phyloP scores from a whole-genome alignment of 1,284 basidiomycete species.

The Ustilago hordei region DNA sequence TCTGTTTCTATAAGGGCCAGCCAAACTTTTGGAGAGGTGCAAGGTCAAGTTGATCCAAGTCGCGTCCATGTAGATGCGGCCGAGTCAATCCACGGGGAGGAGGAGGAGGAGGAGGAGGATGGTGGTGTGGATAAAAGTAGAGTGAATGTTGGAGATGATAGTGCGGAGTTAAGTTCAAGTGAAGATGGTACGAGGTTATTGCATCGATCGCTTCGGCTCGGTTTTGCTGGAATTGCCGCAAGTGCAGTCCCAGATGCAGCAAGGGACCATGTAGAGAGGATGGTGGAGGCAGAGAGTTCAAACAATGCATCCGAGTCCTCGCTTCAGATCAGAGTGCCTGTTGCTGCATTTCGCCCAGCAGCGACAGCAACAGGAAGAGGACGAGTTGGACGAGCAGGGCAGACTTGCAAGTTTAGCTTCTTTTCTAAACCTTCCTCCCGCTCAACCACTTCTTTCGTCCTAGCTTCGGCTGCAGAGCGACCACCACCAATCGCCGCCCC shows the following conservation, averaged over 20 bases:
- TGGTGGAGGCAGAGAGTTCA: not conserved
- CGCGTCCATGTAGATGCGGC: too few relatives aligned
- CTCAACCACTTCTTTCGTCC: not conserved
- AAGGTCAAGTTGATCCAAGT: too few relatives aligned
- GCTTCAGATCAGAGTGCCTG: slow-evolving; percentile 18
- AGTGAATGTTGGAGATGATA: slow-evolving; percentile 8
- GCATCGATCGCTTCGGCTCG: not conserved
- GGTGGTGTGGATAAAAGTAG: slow-evolving; percentile 6
- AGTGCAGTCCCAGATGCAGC: not conserved
- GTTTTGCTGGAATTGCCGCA: not conserved
- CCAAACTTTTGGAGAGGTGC: too few relatives aligned
- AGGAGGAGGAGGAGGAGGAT: not conserved
- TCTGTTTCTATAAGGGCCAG: not conserved
- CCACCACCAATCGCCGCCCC: not conserved
- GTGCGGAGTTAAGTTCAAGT: not conserved
- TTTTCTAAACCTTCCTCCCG: slow-evolving; percentile 17
- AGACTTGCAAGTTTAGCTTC: slow-evolving; percentile 34
- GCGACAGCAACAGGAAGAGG: not conserved
- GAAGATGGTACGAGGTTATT: not conserved
- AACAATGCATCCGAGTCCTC: slow-evolving; percentile 17
- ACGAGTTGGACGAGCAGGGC: not conserved
- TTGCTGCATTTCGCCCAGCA: slow-evolving; percentile 1
- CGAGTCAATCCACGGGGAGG: not conserved
- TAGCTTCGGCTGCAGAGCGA: not conserved
- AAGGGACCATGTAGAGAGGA: too few relatives aligned